Conservation (phyloP, 2,329 filamentous ascomycete species). For the Sclerotinia subarctica region DNA sequence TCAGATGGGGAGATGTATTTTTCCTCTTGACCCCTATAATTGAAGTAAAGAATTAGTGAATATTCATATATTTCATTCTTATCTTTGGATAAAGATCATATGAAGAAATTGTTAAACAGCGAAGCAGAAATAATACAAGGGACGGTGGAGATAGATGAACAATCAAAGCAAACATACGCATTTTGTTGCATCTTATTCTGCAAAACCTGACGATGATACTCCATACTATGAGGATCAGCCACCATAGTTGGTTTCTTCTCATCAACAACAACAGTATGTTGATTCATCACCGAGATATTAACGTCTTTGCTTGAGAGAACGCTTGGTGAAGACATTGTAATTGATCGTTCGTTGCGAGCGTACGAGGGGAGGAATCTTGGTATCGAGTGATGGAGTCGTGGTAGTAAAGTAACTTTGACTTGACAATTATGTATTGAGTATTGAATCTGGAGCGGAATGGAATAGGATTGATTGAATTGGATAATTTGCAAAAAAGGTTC, state of each 20-base stretch:
- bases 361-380: no score
- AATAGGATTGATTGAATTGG: background rate
- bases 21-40: conserved; percentile 29
- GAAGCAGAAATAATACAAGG: background rate
- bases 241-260: conserved; percentile 11
- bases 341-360: conserved; percentile 8
- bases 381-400: background rate
- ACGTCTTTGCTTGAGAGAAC: conserved; percentile 64
- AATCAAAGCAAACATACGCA: conserved; percentile 49
- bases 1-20: conserved; percentile 79
- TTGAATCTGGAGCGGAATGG: background rate
- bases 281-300: conserved; percentile 51
- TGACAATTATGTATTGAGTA: background rate
- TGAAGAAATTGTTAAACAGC: background rate
- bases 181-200: conserved; percentile 67
- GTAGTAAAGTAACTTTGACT: background rate
- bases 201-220: conserved; percentile 73
- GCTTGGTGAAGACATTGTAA: conserved; percentile 50
- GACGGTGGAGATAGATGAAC: no score
- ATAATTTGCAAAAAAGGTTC: background rate
- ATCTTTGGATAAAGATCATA: background rate
- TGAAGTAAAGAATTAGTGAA: conserved; percentile 6
- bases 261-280: conserved; percentile 31
- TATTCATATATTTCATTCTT: background rate
- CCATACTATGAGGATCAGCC: conserved; percentile 60